Percentiles rank a stretch among this genome's conserved stretches.
phyloP scores from a whole-genome alignment of 2,329 filamentous ascomycete genomes.

The Dendryphion nanum region DNA sequence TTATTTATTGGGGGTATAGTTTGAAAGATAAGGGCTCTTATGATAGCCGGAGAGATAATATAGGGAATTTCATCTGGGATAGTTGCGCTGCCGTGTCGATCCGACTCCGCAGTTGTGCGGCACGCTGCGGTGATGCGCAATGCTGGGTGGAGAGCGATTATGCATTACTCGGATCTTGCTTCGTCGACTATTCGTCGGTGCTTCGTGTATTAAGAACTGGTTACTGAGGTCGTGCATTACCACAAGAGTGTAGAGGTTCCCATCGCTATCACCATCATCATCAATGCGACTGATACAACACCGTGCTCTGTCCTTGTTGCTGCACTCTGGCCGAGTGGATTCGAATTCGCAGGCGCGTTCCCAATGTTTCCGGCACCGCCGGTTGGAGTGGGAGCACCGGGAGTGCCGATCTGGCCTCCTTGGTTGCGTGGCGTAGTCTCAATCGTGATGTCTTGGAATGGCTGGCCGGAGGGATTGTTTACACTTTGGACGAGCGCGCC shows the following conservation, averaged over 20 bases:
- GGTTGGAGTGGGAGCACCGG: conserved; percentile 12
- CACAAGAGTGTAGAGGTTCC: neutral
- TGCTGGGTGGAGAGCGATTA: no score
- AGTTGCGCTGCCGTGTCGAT: neutral
- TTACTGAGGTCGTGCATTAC: neutral
- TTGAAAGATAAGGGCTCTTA: no score
- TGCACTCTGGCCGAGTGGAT: neutral
- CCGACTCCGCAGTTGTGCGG: neutral
- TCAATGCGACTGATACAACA: conserved; percentile 2
- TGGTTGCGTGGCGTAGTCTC: conserved; percentile 21
- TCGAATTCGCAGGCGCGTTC: neutral
- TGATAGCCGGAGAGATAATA: neutral
- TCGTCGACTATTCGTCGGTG: neutral
- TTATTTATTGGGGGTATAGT: neutral
- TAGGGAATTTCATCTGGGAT: neutral
- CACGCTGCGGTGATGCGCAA: no score
- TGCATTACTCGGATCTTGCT: no score
- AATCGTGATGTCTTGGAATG: conserved; percentile 26
- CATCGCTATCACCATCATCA: conserved; percentile 1
- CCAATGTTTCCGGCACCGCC: conserved; percentile 4
- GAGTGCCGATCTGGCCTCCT: conserved; percentile 28
- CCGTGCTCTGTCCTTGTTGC: no score
- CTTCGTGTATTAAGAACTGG: no score
- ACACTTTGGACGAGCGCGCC: conserved; percentile 25
- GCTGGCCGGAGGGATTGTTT: conserved; percentile 32